These are phyloP conservation scores for Arxiozyma slooffiae DNA, from an alignment of 1,139 yeast genomes.

Conservation along the genomic window DNA sequence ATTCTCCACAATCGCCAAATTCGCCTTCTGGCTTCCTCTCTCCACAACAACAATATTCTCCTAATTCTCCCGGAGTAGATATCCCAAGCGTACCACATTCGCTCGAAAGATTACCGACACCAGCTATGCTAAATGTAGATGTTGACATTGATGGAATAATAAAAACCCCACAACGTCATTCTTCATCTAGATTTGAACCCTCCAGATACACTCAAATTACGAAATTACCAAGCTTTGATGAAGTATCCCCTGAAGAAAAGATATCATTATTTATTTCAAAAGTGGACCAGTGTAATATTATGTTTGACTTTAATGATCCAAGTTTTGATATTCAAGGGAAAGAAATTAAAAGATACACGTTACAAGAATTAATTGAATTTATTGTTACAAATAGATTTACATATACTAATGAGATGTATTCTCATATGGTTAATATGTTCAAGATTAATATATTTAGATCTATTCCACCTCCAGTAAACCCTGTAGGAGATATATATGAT, in stretches of 20 bases:
- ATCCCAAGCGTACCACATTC: conserved; percentile 39
- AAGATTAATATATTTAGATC: conserved; percentile 84
- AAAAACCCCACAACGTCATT: conserved; percentile 81
- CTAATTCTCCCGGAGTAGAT: conserved; percentile 27
- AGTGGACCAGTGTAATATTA: conserved; percentile 86
- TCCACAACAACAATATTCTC: conserved; percentile 13
- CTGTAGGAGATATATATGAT: conserved; percentile 89
- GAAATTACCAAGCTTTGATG: conserved; percentile 80
- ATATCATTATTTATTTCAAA: conserved; percentile 74
- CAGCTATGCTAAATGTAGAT: conserved; percentile 36
- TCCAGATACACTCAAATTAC: conserved; percentile 65
- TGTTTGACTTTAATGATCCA: conserved; percentile 91
- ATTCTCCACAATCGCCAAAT: conserved; percentile 10
- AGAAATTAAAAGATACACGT: conserved; percentile 76
- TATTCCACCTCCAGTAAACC: conserved; percentile 96
- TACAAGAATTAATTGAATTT: conserved; percentile 83
- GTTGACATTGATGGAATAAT: conserved; percentile 45
- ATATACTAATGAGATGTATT: conserved; percentile 85
- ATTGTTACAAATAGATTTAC: conserved; percentile 73
- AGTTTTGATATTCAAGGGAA: conserved; percentile 86
- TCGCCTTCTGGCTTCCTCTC: conserved; percentile 7
- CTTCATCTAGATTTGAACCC: conserved; percentile 86
- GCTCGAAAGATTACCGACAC: conserved; percentile 37
- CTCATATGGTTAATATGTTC: conserved; percentile 83
- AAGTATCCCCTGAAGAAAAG: conserved; percentile 80